Evolutionary conservation across 2,329 filamentous ascomycete species (phyloP).

Genomic region (Xylaria multiplex): DNA sequence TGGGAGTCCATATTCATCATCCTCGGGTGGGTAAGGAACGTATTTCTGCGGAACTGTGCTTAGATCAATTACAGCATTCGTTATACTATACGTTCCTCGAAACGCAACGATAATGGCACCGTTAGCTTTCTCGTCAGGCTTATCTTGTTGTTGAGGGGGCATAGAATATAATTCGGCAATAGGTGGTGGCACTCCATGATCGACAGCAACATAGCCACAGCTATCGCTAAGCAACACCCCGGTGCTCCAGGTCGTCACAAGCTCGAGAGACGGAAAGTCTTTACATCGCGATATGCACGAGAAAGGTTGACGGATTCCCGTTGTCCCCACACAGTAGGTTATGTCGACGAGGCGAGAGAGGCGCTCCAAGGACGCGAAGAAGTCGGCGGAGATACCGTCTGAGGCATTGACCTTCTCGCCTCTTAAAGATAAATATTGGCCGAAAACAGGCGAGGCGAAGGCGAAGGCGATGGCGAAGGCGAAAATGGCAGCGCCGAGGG

Average conservation of each 20-base stretch:
- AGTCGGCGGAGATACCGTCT: conserved; percentile 62
- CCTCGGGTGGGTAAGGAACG: conserved; percentile 79
- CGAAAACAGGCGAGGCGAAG: conserved; percentile 33
- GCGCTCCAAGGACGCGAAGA: conserved; percentile 87
- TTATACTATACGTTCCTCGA: conserved; percentile 91
- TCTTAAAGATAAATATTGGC: conserved; percentile 26
- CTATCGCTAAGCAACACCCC: conserved; percentile 87
- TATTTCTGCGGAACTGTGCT: conserved; percentile 91
- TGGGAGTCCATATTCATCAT: conserved; percentile 52
- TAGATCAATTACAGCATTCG: conserved; percentile 90
- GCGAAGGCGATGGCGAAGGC: no score
- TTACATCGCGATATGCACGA: conserved; percentile 83
- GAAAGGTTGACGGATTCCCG: conserved; percentile 86
- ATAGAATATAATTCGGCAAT: background rate
- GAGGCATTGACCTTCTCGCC: conserved; percentile 29
- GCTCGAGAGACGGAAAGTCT: conserved; percentile 82
- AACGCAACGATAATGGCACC: conserved; percentile 82
- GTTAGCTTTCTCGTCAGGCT: conserved; percentile 30
- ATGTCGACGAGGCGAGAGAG: conserved; percentile 93
- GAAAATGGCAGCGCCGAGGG: conserved; percentile 24
- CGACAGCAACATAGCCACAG: conserved; percentile 93
- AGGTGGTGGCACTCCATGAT: conserved; percentile 62
- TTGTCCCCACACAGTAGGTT: conserved; percentile 88
- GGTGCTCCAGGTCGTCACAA: conserved; percentile 90
- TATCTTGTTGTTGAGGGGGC: conserved; percentile 14